Evolutionary conservation across 306 rosid genomes (phyloP), one percentile per base, ranked within the genome.

Genomic region (Sechiopsis laciniata): DNA sequence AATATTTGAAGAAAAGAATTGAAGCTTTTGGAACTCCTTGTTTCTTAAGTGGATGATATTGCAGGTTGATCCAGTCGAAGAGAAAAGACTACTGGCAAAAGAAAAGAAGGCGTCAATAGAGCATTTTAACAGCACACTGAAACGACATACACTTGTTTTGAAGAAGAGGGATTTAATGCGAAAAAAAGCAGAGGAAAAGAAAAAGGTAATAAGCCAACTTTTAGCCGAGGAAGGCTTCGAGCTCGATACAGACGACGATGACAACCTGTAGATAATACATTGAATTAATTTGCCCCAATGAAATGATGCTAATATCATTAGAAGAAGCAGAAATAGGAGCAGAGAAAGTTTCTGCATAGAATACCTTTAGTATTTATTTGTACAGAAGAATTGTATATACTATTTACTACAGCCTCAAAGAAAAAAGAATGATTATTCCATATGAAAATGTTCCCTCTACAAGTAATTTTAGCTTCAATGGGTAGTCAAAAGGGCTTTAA

Each of bases 201-300:
- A 73, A 77, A 87, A 55, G 85, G 71, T 80, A 60, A 85, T 93
- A 53, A 35, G 82, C 62, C 88, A 72, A 59, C 96, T 93, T 76
- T 86, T 93, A 77, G 98, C 97, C 8, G 89, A 85, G 22, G 98
- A 93, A 79, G 98, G 98, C 61, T 96, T 93, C 56, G 98, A 93
- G 84, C 96, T 93, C 26, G 98, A 88, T 57, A 51, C 97, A 35
- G 94, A 90, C 21, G 89, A 84, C 16, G 96, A 88, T 50, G 88
- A 85, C 17, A 74, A 77, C 32, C 79, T 59, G 53, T 83, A 84
- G 80, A 60, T 66, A 78, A 54, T 63, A 74, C 55, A 73, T 48
- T 66, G 68, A 62, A 20, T 60, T 7, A 15, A 67, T 77, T 40
- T 58, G 56, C 69, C 74, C 78, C 40, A 40, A 45, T n/a, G 22